phyloP scores from a whole-genome alignment of 805 yeast genomes.

The Candida nonsorbophila region DNA sequence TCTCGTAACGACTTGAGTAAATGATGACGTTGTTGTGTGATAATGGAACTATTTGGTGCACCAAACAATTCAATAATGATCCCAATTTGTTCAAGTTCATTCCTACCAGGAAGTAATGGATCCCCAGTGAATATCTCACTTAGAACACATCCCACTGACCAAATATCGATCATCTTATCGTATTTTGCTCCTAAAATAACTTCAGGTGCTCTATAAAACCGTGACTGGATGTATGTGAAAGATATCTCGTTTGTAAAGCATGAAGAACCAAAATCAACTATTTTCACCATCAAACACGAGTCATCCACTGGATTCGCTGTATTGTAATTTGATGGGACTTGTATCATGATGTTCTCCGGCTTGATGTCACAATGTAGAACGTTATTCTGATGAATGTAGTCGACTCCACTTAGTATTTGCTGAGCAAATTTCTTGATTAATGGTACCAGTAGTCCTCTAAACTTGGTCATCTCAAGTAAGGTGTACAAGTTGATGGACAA shows the following conservation, averaged over 20 bases:
- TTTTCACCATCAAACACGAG: slow-evolving; percentile 46
- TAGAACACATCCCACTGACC: slow-evolving; percentile 45
- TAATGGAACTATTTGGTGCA: slow-evolving; percentile 36
- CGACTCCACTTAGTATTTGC: slow-evolving; percentile 56
- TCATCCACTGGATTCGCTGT: slow-evolving; percentile 19
- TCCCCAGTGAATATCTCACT: slow-evolving; percentile 31
- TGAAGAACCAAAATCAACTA: slow-evolving; percentile 80
- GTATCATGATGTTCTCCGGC: slow-evolving; percentile 67
- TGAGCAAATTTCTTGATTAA: slow-evolving; percentile 41
- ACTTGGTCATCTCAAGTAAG: slow-evolving; percentile 43
- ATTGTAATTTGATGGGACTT: slow-evolving; percentile 18
- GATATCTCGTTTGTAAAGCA: slow-evolving; percentile 40
- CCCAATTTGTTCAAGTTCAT: slow-evolving; percentile 45
- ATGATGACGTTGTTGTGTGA: slow-evolving; percentile 34
- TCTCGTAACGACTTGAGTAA: slow-evolving; percentile 18
- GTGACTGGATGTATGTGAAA: slow-evolving; percentile 52
- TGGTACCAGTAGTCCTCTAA: slow-evolving; percentile 42
- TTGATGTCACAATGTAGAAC: slow-evolving; percentile 83
- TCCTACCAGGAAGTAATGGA: slow-evolving; percentile 44
- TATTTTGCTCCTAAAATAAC: slow-evolving; percentile 64
- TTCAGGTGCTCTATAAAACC: slow-evolving; percentile 79
- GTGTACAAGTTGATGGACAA: slow-evolving; percentile 65
- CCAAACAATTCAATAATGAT: slow-evolving; percentile 42
- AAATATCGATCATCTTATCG: slow-evolving; percentile 43
- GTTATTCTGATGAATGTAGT: slow-evolving; percentile 49